phyloP scores from a whole-genome alignment of 2,329 filamentous ascomycete species.

The Aspergillus tanneri region DNA sequence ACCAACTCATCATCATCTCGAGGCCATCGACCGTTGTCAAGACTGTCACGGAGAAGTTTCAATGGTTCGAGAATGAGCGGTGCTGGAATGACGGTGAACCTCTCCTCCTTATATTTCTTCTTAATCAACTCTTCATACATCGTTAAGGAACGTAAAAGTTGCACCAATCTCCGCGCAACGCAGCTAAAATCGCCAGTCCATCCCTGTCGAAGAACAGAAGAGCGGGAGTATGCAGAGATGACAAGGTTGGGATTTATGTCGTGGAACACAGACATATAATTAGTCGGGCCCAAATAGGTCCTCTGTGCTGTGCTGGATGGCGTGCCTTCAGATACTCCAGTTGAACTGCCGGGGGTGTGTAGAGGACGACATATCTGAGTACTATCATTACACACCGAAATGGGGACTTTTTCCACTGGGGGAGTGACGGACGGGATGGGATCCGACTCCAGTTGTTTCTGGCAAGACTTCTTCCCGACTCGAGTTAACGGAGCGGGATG shows the following conservation, averaged over 20 bases:
- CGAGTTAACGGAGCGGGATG: slow-evolving; percentile 9
- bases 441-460: not conserved
- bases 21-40: not conserved
- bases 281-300: slow-evolving; percentile 4
- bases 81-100: slow-evolving; percentile 5
- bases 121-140: slow-evolving; percentile 5
- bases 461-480: not conserved
- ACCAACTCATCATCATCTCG: not conserved
- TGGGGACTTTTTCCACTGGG: not conserved
- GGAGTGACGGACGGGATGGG: not conserved
- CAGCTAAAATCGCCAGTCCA: slow-evolving; percentile 2
- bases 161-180: not conserved
- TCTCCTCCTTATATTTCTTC: not conserved
- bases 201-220: not conserved
- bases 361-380: not conserved
- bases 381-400: not conserved
- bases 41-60: not conserved
- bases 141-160: not conserved
- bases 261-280: slow-evolving; percentile 5
- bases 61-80: not conserved
- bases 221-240: not conserved
- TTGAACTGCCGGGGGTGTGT: not conserved
- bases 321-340: not conserved
- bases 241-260: not conserved
- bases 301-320: not conserved